Evolutionary conservation across 2,329 filamentous ascomycete genomes (phyloP).

Genomic region (Fusarium sambucinum): DNA sequence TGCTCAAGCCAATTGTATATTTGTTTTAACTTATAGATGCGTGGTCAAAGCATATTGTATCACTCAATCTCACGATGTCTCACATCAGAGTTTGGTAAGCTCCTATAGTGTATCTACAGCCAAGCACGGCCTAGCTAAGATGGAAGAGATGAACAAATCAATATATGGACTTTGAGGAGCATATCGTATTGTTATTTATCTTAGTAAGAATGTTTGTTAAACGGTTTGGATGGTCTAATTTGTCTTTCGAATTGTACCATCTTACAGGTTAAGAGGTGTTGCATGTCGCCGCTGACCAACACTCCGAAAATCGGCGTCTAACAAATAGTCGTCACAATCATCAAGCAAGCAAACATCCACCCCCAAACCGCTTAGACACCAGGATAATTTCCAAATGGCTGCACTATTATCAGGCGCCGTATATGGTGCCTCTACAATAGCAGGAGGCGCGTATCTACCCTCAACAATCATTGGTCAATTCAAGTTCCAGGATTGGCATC

Average conservation of each 20-base stretch:
- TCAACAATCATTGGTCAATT: constrained; percentile 72
- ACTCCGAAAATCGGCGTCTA: constrained; percentile 29
- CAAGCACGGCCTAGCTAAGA: not conserved
- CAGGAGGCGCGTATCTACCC: constrained; percentile 71
- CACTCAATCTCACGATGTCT: not conserved
- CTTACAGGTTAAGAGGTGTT: too few species aligned
- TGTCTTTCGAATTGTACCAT: not conserved
- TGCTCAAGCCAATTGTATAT: accelerated
- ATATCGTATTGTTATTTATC: not conserved
- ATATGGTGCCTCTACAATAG: constrained; percentile 72
- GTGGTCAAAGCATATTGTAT: not conserved
- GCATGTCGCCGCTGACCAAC: not conserved
- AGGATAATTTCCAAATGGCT: constrained; percentile 44
- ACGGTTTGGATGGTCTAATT: not conserved
- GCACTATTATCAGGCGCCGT: constrained; percentile 63
- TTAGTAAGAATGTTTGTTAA: accelerated
- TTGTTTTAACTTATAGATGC: not conserved
- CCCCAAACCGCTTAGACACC: not conserved
- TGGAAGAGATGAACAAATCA: not conserved
- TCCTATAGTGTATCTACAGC: too few species aligned
- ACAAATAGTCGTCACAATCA: not conserved
- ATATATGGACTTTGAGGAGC: not conserved
- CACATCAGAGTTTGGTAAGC: not conserved
- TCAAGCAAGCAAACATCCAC: not conserved
- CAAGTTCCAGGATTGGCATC: constrained; percentile 71